These are phyloP conservation scores for Penicillium cataractarum DNA, from an alignment of 495 filamentous ascomycete species.

Conservation along the genomic window DNA sequence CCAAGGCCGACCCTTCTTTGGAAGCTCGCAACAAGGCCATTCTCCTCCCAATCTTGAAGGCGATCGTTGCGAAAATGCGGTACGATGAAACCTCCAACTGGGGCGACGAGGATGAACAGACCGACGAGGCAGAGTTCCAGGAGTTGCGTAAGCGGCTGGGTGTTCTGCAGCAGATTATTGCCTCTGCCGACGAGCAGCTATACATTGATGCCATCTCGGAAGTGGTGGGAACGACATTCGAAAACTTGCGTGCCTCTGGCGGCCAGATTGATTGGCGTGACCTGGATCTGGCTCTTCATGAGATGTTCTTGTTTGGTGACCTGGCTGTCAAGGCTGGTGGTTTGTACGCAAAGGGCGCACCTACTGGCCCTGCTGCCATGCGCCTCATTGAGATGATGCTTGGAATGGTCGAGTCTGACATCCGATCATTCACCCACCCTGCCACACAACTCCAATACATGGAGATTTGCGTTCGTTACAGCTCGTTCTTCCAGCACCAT, in stretches of 20 bases:
- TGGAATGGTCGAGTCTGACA: conserved; percentile 88
- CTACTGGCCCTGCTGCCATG: conserved; percentile 73
- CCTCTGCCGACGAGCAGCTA: conserved; percentile 78
- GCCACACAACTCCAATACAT: conserved; percentile 94
- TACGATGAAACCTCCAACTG: conserved; percentile 93
- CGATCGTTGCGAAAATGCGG: conserved; percentile 92
- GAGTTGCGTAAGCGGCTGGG: conserved; percentile 88
- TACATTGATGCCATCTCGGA: conserved; percentile 85
- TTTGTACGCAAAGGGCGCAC: conserved; percentile 77
- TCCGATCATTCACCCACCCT: conserved; percentile 84
- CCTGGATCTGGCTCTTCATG: conserved; percentile 91
- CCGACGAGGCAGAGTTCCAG: conserved; percentile 98
- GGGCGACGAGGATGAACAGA: conserved; percentile 92
- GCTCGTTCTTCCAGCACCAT: conserved; percentile 87
- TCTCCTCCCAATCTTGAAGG: conserved; percentile 83
- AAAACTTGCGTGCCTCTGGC: conserved; percentile 68
- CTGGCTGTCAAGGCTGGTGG: conserved; percentile 83
- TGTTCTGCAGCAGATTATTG: conserved; percentile 86
- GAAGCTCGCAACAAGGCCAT: conserved; percentile 72
- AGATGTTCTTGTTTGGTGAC: conserved; percentile 97
- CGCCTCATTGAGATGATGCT: conserved; percentile 87
- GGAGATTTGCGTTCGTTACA: conserved; percentile 95
- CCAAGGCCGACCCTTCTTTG: conserved; percentile 61
- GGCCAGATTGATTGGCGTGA: conserved; percentile 89
- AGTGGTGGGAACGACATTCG: conserved; percentile 81